Evolutionary conservation across 83 land plant genomes (phyloP).

Genomic region (Diphasiastrum complanatum): DNA sequence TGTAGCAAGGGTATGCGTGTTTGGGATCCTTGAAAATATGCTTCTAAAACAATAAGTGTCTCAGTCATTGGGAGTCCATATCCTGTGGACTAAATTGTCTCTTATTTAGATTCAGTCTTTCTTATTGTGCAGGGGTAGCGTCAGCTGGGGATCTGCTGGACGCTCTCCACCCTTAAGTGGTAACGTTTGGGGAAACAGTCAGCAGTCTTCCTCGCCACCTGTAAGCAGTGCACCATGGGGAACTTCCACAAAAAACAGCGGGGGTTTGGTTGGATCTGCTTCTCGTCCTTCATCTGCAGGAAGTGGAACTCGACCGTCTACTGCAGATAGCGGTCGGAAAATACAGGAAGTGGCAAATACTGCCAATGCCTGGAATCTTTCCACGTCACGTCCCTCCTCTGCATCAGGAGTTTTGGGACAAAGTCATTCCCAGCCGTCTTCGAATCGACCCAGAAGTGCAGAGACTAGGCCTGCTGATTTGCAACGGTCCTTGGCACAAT

Average conservation of each 20-base stretch:
- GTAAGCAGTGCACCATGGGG: conserved; percentile 27
- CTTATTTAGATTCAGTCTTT: not conserved
- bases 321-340: conserved; percentile 9
- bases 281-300: conserved; percentile 36
- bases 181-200: conserved; percentile 23
- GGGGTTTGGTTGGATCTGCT: conserved; percentile 10
- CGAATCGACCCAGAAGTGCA: too few species aligned
- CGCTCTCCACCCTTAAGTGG: conserved; percentile 35
- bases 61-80: too few species aligned
- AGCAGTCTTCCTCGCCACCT: conserved; percentile 33
- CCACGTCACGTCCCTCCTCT: too few species aligned
- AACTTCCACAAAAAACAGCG: not conserved
- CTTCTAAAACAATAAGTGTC: too few species aligned
- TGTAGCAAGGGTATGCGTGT: too few species aligned
- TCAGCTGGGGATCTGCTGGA: conserved; percentile 37
- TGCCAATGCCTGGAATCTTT: too few species aligned
- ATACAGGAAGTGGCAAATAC: too few species aligned
- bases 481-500: too few species aligned
- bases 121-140: conserved; percentile 27
- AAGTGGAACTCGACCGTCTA: conserved; percentile 21
- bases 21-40: too few species aligned
- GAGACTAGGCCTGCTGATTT: too few species aligned
- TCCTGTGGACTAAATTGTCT: not conserved
- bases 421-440: too few species aligned
- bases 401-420: too few species aligned